A percentile compares a stretch with the other conserved stretches of the same genome.
Conservation (phyloP, 225 moss, liverwort and hornwort species). For the Sphagnum tenellum region DNA sequence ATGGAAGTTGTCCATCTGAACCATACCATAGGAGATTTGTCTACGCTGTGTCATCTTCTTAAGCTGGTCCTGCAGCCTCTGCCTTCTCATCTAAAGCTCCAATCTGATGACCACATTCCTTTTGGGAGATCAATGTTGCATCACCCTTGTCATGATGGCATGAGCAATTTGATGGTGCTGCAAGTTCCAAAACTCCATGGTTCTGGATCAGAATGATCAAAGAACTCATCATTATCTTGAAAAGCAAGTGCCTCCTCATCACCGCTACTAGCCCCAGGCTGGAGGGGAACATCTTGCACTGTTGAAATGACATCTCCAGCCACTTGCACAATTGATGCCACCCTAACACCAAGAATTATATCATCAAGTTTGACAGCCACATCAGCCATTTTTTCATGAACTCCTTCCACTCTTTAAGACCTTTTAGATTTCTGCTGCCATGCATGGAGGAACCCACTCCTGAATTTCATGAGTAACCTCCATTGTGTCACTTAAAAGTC, state of each 20-base stretch:
- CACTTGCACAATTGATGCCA: too few species aligned
- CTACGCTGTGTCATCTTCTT: slow-evolving; percentile 1
- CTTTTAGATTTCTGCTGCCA: slow-evolving; percentile 17
- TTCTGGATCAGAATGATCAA: not conserved
- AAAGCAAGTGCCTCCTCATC: not conserved
- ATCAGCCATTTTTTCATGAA: slow-evolving; percentile 3
- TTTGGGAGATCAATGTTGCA: slow-evolving; percentile 4
- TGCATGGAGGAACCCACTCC: slow-evolving; percentile 33
- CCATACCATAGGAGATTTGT: too few species aligned
- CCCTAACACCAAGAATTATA: not conserved
- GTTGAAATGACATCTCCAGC: too few species aligned
- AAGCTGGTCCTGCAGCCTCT: not conserved
- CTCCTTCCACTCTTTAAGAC: slow-evolving; percentile 17
- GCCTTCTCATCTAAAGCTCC: not conserved
- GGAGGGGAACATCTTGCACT: too few species aligned
- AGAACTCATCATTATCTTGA: slow-evolving; percentile 1
- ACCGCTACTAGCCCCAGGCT: not conserved
- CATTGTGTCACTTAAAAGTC: slow-evolving; percentile 81
- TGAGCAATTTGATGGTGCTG: not conserved
- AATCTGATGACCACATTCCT: not conserved
- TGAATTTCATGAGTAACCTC: slow-evolving; percentile 70
- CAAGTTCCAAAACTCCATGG: not conserved
- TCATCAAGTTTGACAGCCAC: not conserved
- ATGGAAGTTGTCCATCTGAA: too few species aligned
- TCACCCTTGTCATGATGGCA: slow-evolving; percentile 2